Base-by-base conservation (phyloP, 2,329 filamentous ascomycete genomes). In the Ceratocystiopsis minuta region DNA sequence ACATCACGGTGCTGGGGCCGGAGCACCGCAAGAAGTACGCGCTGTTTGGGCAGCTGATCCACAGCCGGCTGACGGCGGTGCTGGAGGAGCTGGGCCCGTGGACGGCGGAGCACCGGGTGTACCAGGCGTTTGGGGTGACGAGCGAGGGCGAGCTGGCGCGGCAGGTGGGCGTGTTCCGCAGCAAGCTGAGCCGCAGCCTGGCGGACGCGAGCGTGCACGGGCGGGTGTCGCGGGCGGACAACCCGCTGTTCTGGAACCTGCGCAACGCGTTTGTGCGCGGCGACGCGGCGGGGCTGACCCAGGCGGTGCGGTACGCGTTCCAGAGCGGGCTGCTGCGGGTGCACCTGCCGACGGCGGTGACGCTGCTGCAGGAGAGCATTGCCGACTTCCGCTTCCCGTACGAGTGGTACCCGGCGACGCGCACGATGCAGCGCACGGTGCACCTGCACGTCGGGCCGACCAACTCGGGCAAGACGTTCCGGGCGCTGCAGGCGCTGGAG, bases 381-480 rank as follows among this genome's bases (percentile, higher is more conserved):
- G 73, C 84, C n/a, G 85, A 95, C 60, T 63, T 94, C 49, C 74
- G 86, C n/a, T 86, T 77, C 57, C 90, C 90, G 0, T 71, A 78
- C 42, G 90, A 98, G 57, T 96, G 88, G 88, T 96, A 80, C 54
- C 85, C 88, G 1, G 76, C 73, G 4, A 90, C 90, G 2, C 72
- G 92, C 45, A 68, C 74, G 37, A 66, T 90, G 51, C 82, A 87
- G 53, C 71, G 90, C 37, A 88, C 75, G 0, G 71, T 98, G 35
- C 85, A 96, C 61, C 65, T 98, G 16, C 90, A 98, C 53, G 86
- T 98, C 39, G 90, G 90, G 0, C 90, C 90, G 1, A 98, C 90
- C 2, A 98, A 98, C 58, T 96, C 90, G 1, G 90, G 90, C 44
- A 98, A 98, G 66, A 98, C 92, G 0, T 98, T 96, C 55, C 80